Evolutionary conservation across 2,329 filamentous ascomycete species (phyloP).

Genomic region (Trichophyton verrucosum): DNA sequence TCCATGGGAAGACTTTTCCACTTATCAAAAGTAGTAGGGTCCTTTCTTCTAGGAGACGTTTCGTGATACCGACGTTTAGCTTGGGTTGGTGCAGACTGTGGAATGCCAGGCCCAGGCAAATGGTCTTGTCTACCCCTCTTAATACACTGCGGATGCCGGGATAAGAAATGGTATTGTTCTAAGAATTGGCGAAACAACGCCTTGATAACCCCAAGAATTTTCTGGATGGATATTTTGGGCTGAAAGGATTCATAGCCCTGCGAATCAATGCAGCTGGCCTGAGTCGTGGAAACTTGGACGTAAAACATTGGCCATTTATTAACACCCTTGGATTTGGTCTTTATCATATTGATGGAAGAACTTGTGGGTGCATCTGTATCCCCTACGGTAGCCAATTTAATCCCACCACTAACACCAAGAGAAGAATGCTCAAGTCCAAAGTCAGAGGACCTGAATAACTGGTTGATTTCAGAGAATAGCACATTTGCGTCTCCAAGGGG

Average conservation of each 20-base stretch:
- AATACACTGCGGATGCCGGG: conserved; percentile 2
- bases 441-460: conserved; percentile 58
- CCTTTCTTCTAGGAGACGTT: background rate
- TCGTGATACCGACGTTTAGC: background rate
- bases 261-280: background rate
- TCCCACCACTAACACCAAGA: conserved; percentile 22
- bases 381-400: conserved; percentile 14
- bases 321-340: conserved; percentile 46
- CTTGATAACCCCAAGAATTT: conserved; percentile 52
- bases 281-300: conserved; percentile 42
- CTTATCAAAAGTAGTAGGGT: background rate
- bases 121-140: background rate
- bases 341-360: conserved; percentile 30
- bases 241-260: conserved; percentile 24
- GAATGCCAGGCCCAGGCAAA: background rate
- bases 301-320: conserved; percentile 87
- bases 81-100: background rate
- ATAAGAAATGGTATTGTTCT: conserved; percentile 52
- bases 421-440: conserved; percentile 53
- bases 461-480: conserved; percentile 68
- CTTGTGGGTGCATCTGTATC: background rate
- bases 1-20: background rate
- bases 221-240: conserved; percentile 37
- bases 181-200: conserved; percentile 64
- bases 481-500: conserved; percentile 46